Conservation (phyloP, 78 protist species). For the Thecamonas trahens region DNA sequence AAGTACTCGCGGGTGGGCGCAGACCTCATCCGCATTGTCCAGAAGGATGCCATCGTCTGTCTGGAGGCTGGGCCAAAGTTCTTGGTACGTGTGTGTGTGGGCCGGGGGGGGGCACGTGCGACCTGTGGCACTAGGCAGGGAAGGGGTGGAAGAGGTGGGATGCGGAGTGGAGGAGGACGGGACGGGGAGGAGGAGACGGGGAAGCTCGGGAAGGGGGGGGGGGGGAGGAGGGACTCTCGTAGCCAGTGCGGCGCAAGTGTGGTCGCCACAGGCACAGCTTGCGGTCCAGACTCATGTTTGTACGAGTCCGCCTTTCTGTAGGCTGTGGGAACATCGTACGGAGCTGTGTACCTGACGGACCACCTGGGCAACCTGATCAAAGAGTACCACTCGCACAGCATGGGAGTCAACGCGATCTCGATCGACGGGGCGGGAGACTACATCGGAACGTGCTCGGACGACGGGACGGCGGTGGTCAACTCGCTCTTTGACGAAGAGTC, state of each 20-base stretch:
- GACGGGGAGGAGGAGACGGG: background rate
- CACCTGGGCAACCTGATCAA: conserved; percentile 63
- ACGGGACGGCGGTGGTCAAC: conserved; percentile 37
- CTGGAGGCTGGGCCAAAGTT: background rate
- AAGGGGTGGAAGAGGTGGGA: background rate
- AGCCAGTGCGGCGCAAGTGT: background rate
- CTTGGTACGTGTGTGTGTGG: background rate
- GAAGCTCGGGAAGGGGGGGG: too few species aligned
- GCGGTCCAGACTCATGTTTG: background rate
- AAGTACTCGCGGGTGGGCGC: conserved; percentile 62
- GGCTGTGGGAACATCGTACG: conserved; percentile 75
- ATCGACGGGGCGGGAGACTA: conserved; percentile 75
- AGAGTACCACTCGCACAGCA: conserved; percentile 25
- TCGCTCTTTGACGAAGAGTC: too few species aligned
- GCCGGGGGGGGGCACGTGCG: background rate
- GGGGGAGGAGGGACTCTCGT: too few species aligned
- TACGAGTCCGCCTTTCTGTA: background rate
- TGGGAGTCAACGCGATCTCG: conserved; percentile 44
- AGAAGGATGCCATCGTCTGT: conserved; percentile 27
- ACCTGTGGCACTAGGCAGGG: background rate
- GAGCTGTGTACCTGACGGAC: conserved; percentile 64
- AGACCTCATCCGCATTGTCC: conserved; percentile 46
- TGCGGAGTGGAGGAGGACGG: background rate
- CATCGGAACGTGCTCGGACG: conserved; percentile 78
- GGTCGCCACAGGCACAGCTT: background rate